A percentile compares a stretch with the other conserved stretches of the same genome.
Conservation (phyloP, 106 monocot genomes). For the Platanthera zijinensis region DNA sequence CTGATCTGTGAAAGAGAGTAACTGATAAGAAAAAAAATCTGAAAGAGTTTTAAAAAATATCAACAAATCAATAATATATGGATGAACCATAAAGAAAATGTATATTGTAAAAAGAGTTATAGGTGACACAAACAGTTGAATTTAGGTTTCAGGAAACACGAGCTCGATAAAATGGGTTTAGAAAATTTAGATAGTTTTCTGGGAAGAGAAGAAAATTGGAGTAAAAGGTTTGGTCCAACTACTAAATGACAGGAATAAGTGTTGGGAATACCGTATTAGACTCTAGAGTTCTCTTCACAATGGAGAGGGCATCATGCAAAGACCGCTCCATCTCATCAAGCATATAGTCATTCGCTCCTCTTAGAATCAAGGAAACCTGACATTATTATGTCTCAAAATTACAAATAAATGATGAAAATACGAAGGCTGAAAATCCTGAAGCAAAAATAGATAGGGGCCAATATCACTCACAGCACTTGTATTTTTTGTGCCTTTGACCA, state of each 20-base stretch:
- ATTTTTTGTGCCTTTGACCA: conserved; percentile 93
- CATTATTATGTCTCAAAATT: not conserved
- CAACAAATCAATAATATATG: not conserved
- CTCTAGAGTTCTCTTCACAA: conserved; percentile 94
- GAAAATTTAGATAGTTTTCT: not conserved
- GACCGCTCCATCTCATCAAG: conserved; percentile 98
- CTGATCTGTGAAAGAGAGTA: not conserved
- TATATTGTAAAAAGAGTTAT: not conserved
- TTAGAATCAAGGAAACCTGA: conserved; percentile 88
- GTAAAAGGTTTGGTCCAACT: not conserved
- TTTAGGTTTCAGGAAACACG: not conserved
- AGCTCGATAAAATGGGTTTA: not conserved
- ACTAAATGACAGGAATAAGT: not conserved
- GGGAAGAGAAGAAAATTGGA: not conserved
- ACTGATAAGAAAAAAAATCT: not conserved
- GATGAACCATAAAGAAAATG: not conserved
- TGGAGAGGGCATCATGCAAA: conserved; percentile 90
- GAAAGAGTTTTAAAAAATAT: not conserved
- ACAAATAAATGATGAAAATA: not conserved
- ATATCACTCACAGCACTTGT: conserved; percentile 72
- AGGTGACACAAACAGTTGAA: not conserved
- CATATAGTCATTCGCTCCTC: conserved; percentile 96
- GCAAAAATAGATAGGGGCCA: not conserved
- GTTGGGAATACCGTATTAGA: conserved; percentile 58
- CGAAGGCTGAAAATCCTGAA: not conserved